Conservation (phyloP, 1,284 basidiomycete species). For the Pseudozyma tsukubaensis region DNA sequence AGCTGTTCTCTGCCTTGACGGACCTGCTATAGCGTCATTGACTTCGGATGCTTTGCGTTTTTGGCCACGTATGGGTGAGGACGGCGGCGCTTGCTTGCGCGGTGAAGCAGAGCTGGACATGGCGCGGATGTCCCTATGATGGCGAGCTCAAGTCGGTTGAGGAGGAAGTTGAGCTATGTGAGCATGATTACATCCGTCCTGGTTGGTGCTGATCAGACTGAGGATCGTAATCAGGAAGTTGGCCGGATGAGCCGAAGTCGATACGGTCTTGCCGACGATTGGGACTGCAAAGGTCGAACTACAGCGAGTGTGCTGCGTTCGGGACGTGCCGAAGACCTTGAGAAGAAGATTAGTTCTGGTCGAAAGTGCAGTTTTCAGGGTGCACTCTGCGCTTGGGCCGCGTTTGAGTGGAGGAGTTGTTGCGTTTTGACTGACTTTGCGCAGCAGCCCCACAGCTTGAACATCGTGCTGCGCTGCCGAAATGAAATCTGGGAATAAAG, state of each 20-base stretch:
- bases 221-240: neutral
- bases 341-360: neutral
- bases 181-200: slow-evolving; percentile 4
- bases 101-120: slow-evolving; percentile 24
- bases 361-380: neutral
- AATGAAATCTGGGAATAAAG: neutral
- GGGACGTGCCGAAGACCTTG: neutral
- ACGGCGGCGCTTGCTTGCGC: slow-evolving; percentile 8
- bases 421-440: neutral
- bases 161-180: neutral
- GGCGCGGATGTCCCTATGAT: neutral
- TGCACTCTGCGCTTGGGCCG: slow-evolving; percentile 3
- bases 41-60: slow-evolving; percentile 23
- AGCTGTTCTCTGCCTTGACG: neutral
- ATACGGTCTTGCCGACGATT: neutral
- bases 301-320: neutral
- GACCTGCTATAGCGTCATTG: neutral
- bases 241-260: neutral
- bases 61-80: slow-evolving; percentile 12
- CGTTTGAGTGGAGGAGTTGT: neutral
- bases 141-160: neutral
- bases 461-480: neutral
- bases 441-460: slow-evolving; percentile 1
- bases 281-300: neutral
- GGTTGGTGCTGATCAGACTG: too few relatives aligned